These are phyloP conservation scores for Boletus speciosus DNA, from an alignment of 768 basidiomycete genomes.

Conservation along the genomic window DNA sequence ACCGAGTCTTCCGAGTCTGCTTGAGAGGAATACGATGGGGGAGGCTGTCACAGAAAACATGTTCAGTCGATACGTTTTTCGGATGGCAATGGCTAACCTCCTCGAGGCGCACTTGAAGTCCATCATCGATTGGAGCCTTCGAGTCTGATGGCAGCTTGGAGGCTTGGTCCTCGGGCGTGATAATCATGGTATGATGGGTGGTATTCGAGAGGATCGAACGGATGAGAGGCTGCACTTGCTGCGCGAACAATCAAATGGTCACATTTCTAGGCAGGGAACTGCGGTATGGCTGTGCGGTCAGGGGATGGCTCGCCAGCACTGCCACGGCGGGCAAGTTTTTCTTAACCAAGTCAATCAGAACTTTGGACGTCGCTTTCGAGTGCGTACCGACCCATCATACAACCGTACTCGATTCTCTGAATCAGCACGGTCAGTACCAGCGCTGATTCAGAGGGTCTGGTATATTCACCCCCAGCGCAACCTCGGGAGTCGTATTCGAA, in stretches of 20 bases:
- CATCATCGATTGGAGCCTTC: neutral
- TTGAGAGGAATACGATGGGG: constrained; percentile 21
- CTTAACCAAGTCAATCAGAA: neutral
- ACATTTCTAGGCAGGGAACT: neutral
- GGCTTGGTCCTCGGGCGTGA: neutral
- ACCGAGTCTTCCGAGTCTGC: neutral
- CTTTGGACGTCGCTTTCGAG: neutral
- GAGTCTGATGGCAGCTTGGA: neutral
- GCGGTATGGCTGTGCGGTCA: neutral
- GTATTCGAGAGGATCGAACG: neutral
- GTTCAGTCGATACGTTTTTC: neutral
- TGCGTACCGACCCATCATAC: too few relatives aligned
- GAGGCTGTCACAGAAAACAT: constrained; percentile 10
- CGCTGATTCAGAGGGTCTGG: too few relatives aligned
- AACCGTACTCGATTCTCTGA: neutral
- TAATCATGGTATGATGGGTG: constrained; percentile 1
- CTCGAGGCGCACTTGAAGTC: neutral
- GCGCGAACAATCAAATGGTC: neutral
- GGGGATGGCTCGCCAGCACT: neutral
- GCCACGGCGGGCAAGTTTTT: neutral
- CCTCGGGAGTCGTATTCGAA: too few relatives aligned
- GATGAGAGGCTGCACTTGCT: neutral
- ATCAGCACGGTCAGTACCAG: neutral
- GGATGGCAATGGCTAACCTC: constrained; percentile 1
- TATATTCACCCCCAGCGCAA: too few relatives aligned